A percentile compares a stretch with the other conserved stretches of the same genome.
Conservation (phyloP, 2,329 filamentous ascomycete species). For the Trichophyton mentagrophytes region DNA sequence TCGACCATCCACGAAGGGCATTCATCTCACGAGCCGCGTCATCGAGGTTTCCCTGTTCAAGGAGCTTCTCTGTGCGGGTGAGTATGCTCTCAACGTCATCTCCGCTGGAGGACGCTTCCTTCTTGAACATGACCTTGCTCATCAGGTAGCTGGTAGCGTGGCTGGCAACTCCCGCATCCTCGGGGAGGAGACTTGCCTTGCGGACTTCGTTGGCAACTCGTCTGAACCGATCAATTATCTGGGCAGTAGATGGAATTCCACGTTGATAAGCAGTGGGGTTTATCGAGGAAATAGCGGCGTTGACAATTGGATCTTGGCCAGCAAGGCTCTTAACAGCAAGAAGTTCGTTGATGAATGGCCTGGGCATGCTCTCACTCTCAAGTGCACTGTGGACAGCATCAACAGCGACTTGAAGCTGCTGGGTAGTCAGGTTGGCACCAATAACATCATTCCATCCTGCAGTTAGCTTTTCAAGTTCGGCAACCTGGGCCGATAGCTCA, state of each 20-base stretch:
- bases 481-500: constrained; percentile 63
- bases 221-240: constrained; percentile 90
- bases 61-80: constrained; percentile 71
- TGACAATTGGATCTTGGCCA: constrained; percentile 68
- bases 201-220: constrained; percentile 83
- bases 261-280: constrained; percentile 88
- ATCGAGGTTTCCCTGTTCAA: constrained; percentile 90
- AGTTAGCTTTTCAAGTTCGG: constrained; percentile 76
- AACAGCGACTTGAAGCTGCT: constrained; percentile 90
- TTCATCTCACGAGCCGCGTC: constrained; percentile 92
- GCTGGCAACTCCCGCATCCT: constrained; percentile 85
- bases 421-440: constrained; percentile 79
- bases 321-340: constrained; percentile 90
- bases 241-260: constrained; percentile 68
- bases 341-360: constrained; percentile 82
- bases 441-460: constrained; percentile 83
- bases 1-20: constrained; percentile 80
- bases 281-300: constrained; percentile 91
- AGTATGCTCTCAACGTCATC: constrained; percentile 90
- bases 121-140: constrained; percentile 93
- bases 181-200: constrained; percentile 83
- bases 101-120: constrained; percentile 69
- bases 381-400: constrained; percentile 81
- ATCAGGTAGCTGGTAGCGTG: constrained; percentile 83
- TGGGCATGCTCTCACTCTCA: constrained; percentile 58